These are phyloP conservation scores for Flagelloscypha sp. DNA, from an alignment of 768 basidiomycete genomes.

Conservation along the genomic window DNA sequence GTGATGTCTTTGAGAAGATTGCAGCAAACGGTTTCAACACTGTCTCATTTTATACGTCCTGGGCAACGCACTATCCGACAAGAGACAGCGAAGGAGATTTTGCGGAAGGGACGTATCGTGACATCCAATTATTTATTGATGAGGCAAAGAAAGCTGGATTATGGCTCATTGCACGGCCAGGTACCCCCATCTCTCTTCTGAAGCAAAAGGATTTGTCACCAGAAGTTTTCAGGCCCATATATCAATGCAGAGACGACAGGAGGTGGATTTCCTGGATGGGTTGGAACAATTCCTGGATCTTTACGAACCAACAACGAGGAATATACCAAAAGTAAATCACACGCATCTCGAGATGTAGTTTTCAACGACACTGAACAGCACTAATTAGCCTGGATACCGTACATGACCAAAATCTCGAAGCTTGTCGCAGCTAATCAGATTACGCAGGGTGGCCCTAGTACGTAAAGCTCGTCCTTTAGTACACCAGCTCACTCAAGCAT, in stretches of 20 bases:
- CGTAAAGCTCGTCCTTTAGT: conserved; percentile 14
- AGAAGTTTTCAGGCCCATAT: conserved; percentile 23
- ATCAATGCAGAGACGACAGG: conserved; percentile 64
- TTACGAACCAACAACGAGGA: conserved; percentile 55
- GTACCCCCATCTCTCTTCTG: too few relatives aligned
- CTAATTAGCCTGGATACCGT: conserved; percentile 28
- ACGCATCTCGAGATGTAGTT: conserved; percentile 15
- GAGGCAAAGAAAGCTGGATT: conserved; percentile 43
- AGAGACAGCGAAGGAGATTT: conserved; percentile 42
- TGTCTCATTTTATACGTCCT: conserved; percentile 52
- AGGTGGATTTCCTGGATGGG: conserved; percentile 47
- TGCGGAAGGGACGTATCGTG: conserved; percentile 38
- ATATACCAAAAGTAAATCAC: conserved; percentile 24
- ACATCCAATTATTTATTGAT: conserved; percentile 45
- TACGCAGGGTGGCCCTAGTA: conserved; percentile 36
- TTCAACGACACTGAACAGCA: conserved; percentile 25
- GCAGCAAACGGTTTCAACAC: conserved; percentile 56
- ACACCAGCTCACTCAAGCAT: not conserved
- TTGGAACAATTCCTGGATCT: conserved; percentile 37
- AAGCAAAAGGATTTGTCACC: too few relatives aligned
- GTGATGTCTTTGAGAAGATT: conserved; percentile 55
- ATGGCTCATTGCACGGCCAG: conserved; percentile 52
- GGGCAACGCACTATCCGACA: conserved; percentile 48
- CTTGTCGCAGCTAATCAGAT: conserved; percentile 23
- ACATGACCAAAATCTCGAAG: conserved; percentile 17